Base-by-base conservation (phyloP, 305 asterid species). In the Nicotiana rustica region DNA sequence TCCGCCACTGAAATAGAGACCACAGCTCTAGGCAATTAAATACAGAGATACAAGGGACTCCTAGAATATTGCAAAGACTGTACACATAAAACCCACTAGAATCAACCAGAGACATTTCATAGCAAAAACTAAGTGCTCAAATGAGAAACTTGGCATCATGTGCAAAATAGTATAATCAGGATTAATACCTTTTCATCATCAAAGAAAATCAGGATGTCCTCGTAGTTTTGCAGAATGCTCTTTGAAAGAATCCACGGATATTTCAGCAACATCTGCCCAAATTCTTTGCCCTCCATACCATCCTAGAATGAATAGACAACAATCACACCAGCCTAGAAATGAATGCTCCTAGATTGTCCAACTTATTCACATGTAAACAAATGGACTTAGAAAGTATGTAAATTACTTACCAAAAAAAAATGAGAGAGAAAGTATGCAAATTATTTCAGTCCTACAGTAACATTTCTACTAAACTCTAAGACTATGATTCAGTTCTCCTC, bases 221-320 rank as follows among this genome's bases (percentile, higher is more conserved):
- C 88, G 66, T 84, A 87, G 92, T 95, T 95, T 79, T 88, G 89
- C 85, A 87, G 87, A 82, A 94, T 85, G 86, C 96, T 89, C 70
- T 87, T 80, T 56, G 97, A 93, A 81, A 95, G 91, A 90, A 95
- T 91, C 99, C 99, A 95, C 10, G 99, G 99, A 87, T 95, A 94
- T 90, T 92, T 95, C 82, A 84, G 88, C 84, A 94, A 85, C 91
- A 94, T 92, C 92, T 85, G 86, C 84, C 93, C 96, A 76, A 87
- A 83, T 83, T 89, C 92, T 82, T 68, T 81, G 82, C 89, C 84
- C 80, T 81, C 87, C 9, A 59, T 82, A 80, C 91, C 93, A 81
- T 90, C 90, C 98, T 95, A 82, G 85, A 86, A 80, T 69, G 73
- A 84, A 75, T 75, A 61, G 55, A 75, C 44, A 52, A 75, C 47